These are phyloP conservation scores for Trypanosomatidae sp. DNA, from an alignment of 208 protist genomes.

Conservation along the genomic window DNA sequence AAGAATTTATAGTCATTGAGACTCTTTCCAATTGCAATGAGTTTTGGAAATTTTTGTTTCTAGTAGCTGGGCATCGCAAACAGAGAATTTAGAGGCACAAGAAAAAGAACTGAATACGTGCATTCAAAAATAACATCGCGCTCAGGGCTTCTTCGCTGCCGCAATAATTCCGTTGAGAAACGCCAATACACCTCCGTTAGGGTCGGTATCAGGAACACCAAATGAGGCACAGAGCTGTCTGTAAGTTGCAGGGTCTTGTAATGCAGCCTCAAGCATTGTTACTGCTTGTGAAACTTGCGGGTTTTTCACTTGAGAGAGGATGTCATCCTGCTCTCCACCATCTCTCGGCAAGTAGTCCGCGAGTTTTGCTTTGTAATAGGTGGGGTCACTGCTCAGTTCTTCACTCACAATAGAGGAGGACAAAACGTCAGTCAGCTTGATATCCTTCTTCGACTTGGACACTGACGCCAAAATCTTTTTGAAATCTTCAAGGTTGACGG, in stretches of 20 bases:
- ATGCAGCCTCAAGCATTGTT: conserved; percentile 34
- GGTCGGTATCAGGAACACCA: conserved; percentile 38
- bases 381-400: conserved; percentile 47
- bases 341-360: conserved; percentile 41
- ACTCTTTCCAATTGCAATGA: not conserved
- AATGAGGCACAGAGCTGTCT: conserved; percentile 51
- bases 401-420: conserved; percentile 48
- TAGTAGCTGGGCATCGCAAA: conserved; percentile 11
- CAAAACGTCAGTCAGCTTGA: conserved; percentile 43
- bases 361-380: conserved; percentile 60
- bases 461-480: conserved; percentile 60
- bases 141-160: conserved; percentile 12
- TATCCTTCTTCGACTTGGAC: conserved; percentile 28
- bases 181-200: conserved; percentile 31
- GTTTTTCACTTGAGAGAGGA: conserved; percentile 69
- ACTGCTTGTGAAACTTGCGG: conserved; percentile 56
- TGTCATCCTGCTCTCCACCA: conserved; percentile 27
- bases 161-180: conserved; percentile 64
- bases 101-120: not conserved
- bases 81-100: not conserved
- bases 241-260: conserved; percentile 56
- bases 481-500: conserved; percentile 50
- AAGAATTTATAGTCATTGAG: not conserved
- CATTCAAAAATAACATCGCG: not conserved
- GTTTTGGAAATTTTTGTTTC: not conserved